These are phyloP conservation scores for Thamnidium elegans DNA, from an alignment of 192 early-diverging fungal genomes.

Conservation along the genomic window DNA sequence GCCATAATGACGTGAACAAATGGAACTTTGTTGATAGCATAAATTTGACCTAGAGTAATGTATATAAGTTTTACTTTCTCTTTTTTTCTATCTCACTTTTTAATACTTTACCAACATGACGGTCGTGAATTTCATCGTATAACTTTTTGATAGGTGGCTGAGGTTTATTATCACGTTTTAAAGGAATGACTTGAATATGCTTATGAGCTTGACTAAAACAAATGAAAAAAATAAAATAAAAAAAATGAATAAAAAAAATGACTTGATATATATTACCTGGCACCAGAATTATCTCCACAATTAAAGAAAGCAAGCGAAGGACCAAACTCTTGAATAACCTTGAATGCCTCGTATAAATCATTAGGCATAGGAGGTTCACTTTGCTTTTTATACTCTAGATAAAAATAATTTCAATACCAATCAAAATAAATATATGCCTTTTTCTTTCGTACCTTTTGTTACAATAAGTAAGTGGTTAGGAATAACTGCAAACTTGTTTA, in stretches of 20 bases:
- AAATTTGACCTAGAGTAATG: conserved; percentile 40
- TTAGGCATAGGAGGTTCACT: conserved; percentile 44
- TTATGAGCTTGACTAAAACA: conserved; percentile 53
- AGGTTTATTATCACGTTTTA: not conserved
- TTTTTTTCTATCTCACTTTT: not conserved
- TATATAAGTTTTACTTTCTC: too few relatives aligned
- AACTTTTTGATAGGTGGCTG: conserved; percentile 42
- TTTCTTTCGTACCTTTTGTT: conserved; percentile 65
- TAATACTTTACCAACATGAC: conserved; percentile 37
- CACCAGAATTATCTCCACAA: conserved; percentile 53
- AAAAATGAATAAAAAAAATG: not conserved
- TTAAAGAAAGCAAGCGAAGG: conserved; percentile 52
- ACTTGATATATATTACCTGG: conserved; percentile 35
- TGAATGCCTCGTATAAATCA: conserved; percentile 41
- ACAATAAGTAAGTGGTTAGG: conserved; percentile 51
- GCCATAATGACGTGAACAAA: conserved; percentile 43
- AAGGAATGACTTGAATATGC: conserved; percentile 56
- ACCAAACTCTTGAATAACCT: conserved; percentile 34
- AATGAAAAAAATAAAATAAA: not conserved
- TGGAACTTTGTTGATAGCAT: conserved; percentile 41
- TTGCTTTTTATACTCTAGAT: conserved; percentile 49
- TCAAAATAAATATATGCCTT: too few relatives aligned
- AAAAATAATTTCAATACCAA: not conserved
- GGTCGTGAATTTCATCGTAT: conserved; percentile 35
- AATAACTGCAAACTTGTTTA: conserved; percentile 59